Base-by-base conservation (phyloP, 305 asterid genomes). In the Withania somnifera region DNA sequence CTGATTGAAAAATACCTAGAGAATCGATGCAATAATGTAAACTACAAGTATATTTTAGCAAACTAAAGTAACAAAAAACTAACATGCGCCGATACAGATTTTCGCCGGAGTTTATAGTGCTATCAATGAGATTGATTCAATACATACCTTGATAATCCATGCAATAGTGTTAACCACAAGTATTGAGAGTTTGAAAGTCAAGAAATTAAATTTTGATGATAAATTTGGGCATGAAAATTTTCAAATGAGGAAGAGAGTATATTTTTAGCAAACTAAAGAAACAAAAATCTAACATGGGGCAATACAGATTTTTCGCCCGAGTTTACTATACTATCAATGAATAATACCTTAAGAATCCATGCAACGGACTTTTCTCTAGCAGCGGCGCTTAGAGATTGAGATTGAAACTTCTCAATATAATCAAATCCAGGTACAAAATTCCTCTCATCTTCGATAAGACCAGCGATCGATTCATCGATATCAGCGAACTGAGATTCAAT, bases 61-160 rank as follows among this genome's bases (percentile, higher is more conserved):
- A 45, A 71, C 11, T 22, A 20, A 69, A 8, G 54, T 6, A 26
- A 11, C 26, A 53, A 61, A 67, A 10, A 64, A 78, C 83, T 52
- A 86, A 82, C 78, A 67, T 83, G 85, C 85, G 81, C 87, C 84
- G 51, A 15, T 50, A 13, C 11, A 15, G 10, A 13, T 75, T 11
- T 50, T 7, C 53, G 52, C 56, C 73, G 56, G 76, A 61, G 36
- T 67, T 60, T 79, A 28, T 50, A 26, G n/a, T 8, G 38, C 24
- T 28, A 83, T 76, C 7, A 36, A 36, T 36, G 56, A 32, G 54
- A 53, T 5, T 56, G 24, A 32, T 28, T 34, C 1, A 47, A 4
- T 36, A 36, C n/a, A 61, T 20, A 95, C 99, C 99, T 95, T 94
- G 68, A 92, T 91, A 84, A 95, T 92, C 98, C 98, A 95, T 82